A percentile compares a stretch with the other conserved stretches of the same genome.
Evolutionary conservation across 2,329 filamentous ascomycete species (phyloP).

Genomic region (Venturia effusa): DNA sequence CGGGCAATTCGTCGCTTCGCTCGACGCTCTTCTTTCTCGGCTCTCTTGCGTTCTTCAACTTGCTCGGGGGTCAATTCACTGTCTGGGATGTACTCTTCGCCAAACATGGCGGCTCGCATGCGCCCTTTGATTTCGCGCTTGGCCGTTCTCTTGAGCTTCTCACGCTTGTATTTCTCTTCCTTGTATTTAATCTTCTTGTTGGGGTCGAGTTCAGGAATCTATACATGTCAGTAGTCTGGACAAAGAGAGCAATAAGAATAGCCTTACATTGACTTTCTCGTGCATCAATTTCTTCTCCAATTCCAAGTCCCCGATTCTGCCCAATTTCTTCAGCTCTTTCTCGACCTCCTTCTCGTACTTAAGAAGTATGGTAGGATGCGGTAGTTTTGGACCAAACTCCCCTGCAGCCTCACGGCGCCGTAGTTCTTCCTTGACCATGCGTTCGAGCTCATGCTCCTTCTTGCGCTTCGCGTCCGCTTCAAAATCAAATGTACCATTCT

Average conservation of each 20-base stretch:
- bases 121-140: conserved; percentile 8
- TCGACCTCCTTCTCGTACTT: conserved; percentile 5
- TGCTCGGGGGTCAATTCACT: background rate
- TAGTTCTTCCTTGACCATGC: conserved; percentile 5
- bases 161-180: conserved; percentile 10
- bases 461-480: conserved; percentile 4
- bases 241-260: background rate
- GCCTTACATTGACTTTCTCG: background rate
- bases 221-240: background rate
- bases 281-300: conserved; percentile 7
- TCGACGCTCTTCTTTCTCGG: background rate
- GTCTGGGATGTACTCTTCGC: conserved; percentile 4
- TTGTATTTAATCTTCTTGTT: conserved; percentile 10
- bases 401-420: background rate
- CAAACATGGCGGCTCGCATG: conserved; percentile 2
- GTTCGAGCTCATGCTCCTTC: conserved; percentile 1
- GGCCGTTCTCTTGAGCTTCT: conserved; percentile 9
- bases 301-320: background rate
- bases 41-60: background rate
- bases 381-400: conserved; percentile 5
- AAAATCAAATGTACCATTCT: conserved; percentile 4
- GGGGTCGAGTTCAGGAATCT: background rate
- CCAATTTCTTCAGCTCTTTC: background rate
- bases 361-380: conserved; percentile 3
- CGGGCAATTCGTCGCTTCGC: background rate